Base-by-base conservation (phyloP, 2,329 filamentous ascomycete genomes). In the Pseudogymnoascus sp. region DNA sequence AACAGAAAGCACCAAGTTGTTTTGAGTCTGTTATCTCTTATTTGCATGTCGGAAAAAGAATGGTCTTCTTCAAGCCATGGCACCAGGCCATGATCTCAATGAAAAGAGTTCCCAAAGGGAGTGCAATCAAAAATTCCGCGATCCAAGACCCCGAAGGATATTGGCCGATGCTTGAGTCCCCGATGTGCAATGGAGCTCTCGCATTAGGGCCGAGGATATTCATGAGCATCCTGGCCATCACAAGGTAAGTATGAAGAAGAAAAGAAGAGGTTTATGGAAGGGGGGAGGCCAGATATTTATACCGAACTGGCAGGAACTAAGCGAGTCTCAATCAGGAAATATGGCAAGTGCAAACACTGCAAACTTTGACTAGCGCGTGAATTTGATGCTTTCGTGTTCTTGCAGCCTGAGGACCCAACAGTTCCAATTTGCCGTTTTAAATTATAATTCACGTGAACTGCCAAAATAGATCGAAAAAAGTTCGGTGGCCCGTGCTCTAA, bases 121-220 rank as follows among this genome's bases (percentile, higher is more conserved):
- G 67, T 71, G 70, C 75, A 74, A 78, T 75, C 77, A 79, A 79
- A 79, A 78, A 79, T 79, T 79, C 72, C 75, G 75, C 77, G 75
- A 75, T 72, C 75, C 73, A 77, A 75, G 76, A 73, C 74, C 75
- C 77, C 77, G 76, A 77, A 79, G 71, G 74, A 76, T 76, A 75
- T 77, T 79, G 76, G 76, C 77, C 74, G 72, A 67, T 74, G 69
- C 72, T 75, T 73, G 77, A 76, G 77, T 72, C 77, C 77, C 75
- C 78, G 78, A 68, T 79, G 77, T 79, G 77, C 77, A 79, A 79
- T 79, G 77, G 76, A 79, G 77, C 77, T 75, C 76, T 77, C 75
- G 73, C 73, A 74, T 71, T 71, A 75, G 77, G 74, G 75, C 75
- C 18, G 42, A 60, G 44, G 38, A 40, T 31, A 59, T 59, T 65